Base-by-base conservation (phyloP, 306 rosid genomes). In the Castanopsis chinensis region DNA sequence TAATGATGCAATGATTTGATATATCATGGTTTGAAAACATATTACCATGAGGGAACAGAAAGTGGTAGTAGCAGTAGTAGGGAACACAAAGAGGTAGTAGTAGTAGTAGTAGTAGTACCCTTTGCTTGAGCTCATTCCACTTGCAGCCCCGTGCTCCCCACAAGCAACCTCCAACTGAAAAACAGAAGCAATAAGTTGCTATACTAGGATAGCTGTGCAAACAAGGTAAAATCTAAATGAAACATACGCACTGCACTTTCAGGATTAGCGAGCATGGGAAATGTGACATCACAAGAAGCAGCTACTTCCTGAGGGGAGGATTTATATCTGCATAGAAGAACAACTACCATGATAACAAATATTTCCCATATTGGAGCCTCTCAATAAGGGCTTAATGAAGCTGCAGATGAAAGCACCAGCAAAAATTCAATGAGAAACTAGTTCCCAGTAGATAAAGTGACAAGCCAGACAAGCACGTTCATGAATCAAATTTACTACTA, bases 231-330 rank as follows among this genome's bases (percentile, higher is more conserved):
- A 12, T 18, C 7, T 55, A 73, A 5, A 37, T 45, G 77, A 79
- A 81, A 84, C 79, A 83, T 83, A 91, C 98, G 72, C 87, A 95
- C 98, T 58, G 99, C 99, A 89, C 92, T 91, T 72, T 90, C 88
- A 64, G 99, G 99, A 86, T 92, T 98, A 12, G 99, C 97, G 76
- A 95, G 99, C 98, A 95, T 95, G 60, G 99, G 93, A 82, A 95
- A 95, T 45, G 97, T 95, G 87, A 95, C 86, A 78, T 95, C 97
- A 28, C 99, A 95, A 83, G 96, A 91, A 63, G 95, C 97, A 5
- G 96, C 89, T 74, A 95, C 99, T 90, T 93, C 96, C 76, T 82
- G 90, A 17, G 98, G 99, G 78, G 94, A 81, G 28, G 96, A 76
- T 78, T 88, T 87, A 72, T 95, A 95, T 86, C 99, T 95, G 89